phyloP scores from a whole-genome alignment of 2,329 filamentous ascomycete species.

The Tolypocladium sp. region DNA sequence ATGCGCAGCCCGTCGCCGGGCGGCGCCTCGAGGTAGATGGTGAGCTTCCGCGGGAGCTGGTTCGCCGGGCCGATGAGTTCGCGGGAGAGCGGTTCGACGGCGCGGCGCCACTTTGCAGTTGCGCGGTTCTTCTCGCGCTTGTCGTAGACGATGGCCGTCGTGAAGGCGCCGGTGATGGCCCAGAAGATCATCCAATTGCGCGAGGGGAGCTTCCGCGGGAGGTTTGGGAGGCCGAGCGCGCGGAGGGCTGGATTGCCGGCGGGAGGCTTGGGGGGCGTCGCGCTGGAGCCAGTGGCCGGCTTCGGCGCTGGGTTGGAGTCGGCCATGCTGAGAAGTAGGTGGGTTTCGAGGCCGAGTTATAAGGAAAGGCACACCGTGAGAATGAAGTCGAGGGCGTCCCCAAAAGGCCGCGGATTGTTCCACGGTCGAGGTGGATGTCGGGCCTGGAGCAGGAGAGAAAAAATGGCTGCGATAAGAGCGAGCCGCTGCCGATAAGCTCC shows the following conservation, averaged over 20 bases:
- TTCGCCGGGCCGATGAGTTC: slow-evolving; percentile 61
- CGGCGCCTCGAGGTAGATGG: slow-evolving; percentile 76
- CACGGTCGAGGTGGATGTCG: background rate
- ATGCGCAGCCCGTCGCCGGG: slow-evolving; percentile 76
- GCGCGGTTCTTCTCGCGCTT: slow-evolving; percentile 79
- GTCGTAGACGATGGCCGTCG: slow-evolving; percentile 81
- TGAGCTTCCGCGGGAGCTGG: slow-evolving; percentile 73
- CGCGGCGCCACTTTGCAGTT: slow-evolving; percentile 76
- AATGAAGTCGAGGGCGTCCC: background rate
- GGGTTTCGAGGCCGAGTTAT: background rate
- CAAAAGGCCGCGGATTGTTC: background rate
- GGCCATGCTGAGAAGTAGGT: slow-evolving; percentile 3
- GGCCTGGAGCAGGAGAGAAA: slow-evolving; percentile 4
- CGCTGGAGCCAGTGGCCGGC: slow-evolving; percentile 6
- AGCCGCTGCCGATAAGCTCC: slow-evolving; percentile 8
- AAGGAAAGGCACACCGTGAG: background rate
- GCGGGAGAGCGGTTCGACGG: slow-evolving; percentile 75
- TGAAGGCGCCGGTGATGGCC: slow-evolving; percentile 66
- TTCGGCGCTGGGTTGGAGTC: slow-evolving; percentile 3
- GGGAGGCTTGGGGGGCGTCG: slow-evolving; percentile 26
- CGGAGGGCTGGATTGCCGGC: slow-evolving; percentile 59
- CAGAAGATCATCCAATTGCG: slow-evolving; percentile 98
- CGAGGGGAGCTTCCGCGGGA: slow-evolving; percentile 78
- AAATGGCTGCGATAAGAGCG: slow-evolving; percentile 14
- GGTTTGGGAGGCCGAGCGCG: slow-evolving; percentile 77